Conservation (phyloP, 495 filamentous ascomycete genomes). For the Aspergillus bridgeri region DNA sequence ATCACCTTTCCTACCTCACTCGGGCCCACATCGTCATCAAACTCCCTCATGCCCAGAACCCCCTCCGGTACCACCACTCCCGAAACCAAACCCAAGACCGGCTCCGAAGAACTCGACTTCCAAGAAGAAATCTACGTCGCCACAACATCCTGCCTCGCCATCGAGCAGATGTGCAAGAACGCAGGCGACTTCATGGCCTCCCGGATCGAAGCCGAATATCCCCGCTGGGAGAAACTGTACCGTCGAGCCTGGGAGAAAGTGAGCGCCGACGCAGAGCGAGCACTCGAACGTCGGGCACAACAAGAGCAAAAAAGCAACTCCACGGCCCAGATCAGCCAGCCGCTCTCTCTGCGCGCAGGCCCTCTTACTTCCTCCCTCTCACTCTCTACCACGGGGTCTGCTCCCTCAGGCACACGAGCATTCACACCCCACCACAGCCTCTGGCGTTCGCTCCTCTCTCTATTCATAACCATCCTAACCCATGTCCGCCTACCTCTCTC, state of each 20-base stretch:
- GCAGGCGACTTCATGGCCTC: constrained; percentile 80
- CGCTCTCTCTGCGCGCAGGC: not conserved
- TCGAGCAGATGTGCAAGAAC: constrained; percentile 53
- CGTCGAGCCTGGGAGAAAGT: constrained; percentile 38
- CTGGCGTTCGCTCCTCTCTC: constrained; percentile 34
- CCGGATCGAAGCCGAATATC: constrained; percentile 69
- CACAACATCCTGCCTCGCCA: constrained; percentile 60
- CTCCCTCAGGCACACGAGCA: constrained; percentile 20
- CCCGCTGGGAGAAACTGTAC: constrained; percentile 47
- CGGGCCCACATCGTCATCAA: constrained; percentile 22
- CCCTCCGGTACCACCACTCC: constrained; percentile 9
- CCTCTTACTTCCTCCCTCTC: constrained; percentile 23
- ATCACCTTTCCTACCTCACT: constrained; percentile 49
- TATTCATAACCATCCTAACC: constrained; percentile 39
- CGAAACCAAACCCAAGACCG: not conserved
- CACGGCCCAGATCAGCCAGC: not conserved
- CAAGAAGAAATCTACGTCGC: constrained; percentile 75
- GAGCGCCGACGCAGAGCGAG: constrained; percentile 33
- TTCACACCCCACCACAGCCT: constrained; percentile 41
- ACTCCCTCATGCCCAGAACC: constrained; percentile 21
- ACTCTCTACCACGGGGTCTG: constrained; percentile 13
- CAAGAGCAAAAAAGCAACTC: constrained; percentile 20
- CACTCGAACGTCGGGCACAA: constrained; percentile 27
- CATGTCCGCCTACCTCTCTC: constrained; percentile 38
- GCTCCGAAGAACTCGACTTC: constrained; percentile 23